Base-by-base conservation (phyloP, 305 asterid species). In the Fraxinus nigra region DNA sequence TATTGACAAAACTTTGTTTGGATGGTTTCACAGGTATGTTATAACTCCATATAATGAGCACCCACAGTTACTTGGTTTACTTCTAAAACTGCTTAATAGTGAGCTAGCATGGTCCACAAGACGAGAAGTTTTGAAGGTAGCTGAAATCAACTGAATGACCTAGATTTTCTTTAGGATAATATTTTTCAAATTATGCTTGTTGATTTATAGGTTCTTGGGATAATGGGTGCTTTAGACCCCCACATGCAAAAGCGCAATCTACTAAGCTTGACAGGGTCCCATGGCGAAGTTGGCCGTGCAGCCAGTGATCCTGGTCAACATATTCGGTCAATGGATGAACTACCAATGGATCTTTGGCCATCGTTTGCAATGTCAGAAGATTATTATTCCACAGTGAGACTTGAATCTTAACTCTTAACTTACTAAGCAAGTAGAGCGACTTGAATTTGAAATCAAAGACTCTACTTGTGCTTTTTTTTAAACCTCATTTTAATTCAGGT, bases 151-250 rank as follows among this genome's bases (percentile, higher is more conserved):
- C 83, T 56, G 81, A 51, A 76, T 69, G 51, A 70, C 79, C 26
- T 80, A 65, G 35, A 0, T 72, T 72, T 72, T 84, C 34, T 78
- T 81, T 37, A 7, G 5, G n/a, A 26, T 65, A 54, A 3, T 43
- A 24, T 81, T 40, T 1, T 32, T 78, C 61, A 83, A 87, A 70
- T 75, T 35, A 5, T 81, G 67, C 14, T 85, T 75, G 82, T 48
- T 77, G 67, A 69, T 67, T 80, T 81, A 79, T 87, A 96, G 99
- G 99, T 96, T 85, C 94, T 96, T 51, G 99, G 99, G 77, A 96
- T 96, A 87, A 96, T 96, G 99, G 99, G 99, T 75, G 99, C 99
- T 67, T 88, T 96, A 81, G 99, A 96, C 89, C 99, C 99, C 77
- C 99, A 96, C 80, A 92, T 87, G 72, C 97, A 96, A 87, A 94